Percentiles rank a stretch among this genome's conserved stretches.
Conservation (phyloP, 768 basidiomycete genomes). For the Amanita fuliginea region DNA sequence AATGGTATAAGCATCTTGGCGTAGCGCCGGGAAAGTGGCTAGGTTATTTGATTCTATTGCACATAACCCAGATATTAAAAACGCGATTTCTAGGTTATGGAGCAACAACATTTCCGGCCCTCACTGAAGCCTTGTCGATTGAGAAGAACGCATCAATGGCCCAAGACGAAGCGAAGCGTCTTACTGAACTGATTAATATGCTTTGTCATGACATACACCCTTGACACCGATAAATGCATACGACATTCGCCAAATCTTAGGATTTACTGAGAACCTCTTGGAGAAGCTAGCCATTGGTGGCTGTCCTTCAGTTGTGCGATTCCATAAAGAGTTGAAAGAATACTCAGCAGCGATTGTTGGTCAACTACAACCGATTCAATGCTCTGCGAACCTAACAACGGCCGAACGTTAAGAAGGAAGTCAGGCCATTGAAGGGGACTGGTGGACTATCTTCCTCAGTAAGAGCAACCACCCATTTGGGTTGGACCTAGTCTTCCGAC, state of each 20-base stretch:
- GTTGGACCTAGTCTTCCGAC: too few species aligned
- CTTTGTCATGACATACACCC: conserved; percentile 32
- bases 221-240: conserved; percentile 7
- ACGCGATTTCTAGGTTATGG: conserved; percentile 58
- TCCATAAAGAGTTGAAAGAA: too few species aligned
- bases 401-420: too few species aligned
- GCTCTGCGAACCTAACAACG: too few species aligned
- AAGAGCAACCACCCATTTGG: too few species aligned
- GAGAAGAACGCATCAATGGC: conserved; percentile 57
- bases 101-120: conserved; percentile 72
- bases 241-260: too few species aligned
- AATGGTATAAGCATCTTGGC: conserved; percentile 81
- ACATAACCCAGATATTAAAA: background rate
- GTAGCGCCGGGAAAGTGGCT: conserved; percentile 85
- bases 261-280: too few species aligned
- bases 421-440: too few species aligned
- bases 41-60: conserved; percentile 29
- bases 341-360: too few species aligned
- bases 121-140: conserved; percentile 66
- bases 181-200: conserved; percentile 41
- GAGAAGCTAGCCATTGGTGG: background rate
- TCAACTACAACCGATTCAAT: too few species aligned
- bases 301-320: background rate
- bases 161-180: conserved; percentile 45
- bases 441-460: too few species aligned